These are phyloP conservation scores for Cucurbita maxima DNA, from an alignment of 306 rosid genomes.

Conservation along the genomic window DNA sequence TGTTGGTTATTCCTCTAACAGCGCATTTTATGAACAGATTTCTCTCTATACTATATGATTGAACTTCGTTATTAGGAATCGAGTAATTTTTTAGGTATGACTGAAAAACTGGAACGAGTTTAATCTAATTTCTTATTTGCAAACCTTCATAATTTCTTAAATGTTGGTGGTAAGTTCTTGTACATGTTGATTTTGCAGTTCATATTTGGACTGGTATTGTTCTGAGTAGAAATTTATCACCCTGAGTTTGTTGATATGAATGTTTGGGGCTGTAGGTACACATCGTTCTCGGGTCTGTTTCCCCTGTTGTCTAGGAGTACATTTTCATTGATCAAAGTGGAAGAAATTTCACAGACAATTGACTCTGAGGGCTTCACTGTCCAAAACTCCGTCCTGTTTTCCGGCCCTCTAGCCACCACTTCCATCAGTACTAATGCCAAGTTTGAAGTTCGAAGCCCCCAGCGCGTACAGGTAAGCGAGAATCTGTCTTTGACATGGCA, in stretches of 20 bases:
- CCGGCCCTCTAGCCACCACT: slow-evolving; percentile 70
- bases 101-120: background rate
- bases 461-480: slow-evolving; percentile 57
- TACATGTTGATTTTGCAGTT: background rate
- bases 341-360: slow-evolving; percentile 80
- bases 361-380: slow-evolving; percentile 50
- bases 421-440: slow-evolving; percentile 76
- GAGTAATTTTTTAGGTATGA: background rate
- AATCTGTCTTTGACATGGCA: background rate
- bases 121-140: background rate
- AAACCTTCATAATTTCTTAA: background rate
- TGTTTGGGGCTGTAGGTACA: slow-evolving; percentile 35
- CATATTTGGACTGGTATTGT: background rate
- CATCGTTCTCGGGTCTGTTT: slow-evolving; percentile 65
- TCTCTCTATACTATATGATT: background rate
- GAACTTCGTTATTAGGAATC: background rate
- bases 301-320: slow-evolving; percentile 64
- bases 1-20: background rate
- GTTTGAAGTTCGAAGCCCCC: slow-evolving; percentile 76
- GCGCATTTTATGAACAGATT: background rate
- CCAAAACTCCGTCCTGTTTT: slow-evolving; percentile 67
- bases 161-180: background rate
- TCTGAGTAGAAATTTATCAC: background rate
- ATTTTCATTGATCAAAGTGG: slow-evolving; percentile 58
- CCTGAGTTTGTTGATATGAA: background rate